These are phyloP conservation scores for Fistulinella prunicolor DNA, from an alignment of 768 basidiomycete species.

Conservation along the genomic window DNA sequence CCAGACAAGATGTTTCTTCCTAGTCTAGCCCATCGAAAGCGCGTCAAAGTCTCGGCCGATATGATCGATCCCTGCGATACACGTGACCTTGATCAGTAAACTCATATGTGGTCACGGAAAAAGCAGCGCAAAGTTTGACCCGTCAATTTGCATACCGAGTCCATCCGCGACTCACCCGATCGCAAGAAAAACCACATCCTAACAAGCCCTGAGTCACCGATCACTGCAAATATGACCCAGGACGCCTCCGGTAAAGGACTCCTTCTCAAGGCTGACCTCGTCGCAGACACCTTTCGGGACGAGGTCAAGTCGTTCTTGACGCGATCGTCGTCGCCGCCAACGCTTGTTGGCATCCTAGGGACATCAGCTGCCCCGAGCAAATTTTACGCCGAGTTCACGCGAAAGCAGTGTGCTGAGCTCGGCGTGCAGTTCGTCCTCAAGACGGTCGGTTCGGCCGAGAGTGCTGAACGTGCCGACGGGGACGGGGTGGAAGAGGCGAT, in stretches of 20 bases:
- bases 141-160: background rate
- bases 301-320: constrained; percentile 57
- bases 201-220: too few relatives aligned
- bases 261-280: constrained; percentile 73
- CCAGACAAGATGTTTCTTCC: too few relatives aligned
- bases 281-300: constrained; percentile 66
- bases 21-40: too few relatives aligned
- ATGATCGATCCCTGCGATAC: too few relatives aligned
- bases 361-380: constrained; percentile 78
- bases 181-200: background rate
- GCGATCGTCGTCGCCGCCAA: constrained; percentile 47
- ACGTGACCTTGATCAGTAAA: too few relatives aligned
- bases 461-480: constrained; percentile 52
- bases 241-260: constrained; percentile 58
- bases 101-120: too few relatives aligned
- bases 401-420: constrained; percentile 83
- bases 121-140: background rate
- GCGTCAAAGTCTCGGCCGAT: too few relatives aligned
- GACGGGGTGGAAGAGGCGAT: constrained; percentile 96
- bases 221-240: constrained; percentile 21
- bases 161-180: background rate
- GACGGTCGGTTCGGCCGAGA: constrained; percentile 49
- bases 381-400: constrained; percentile 87
- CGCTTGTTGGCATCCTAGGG: constrained; percentile 87
- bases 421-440: constrained; percentile 86